A percentile compares a stretch with the other conserved stretches of the same genome.
Evolutionary conservation across 176 grass and related monocot genomes (phyloP).

Genomic region (Carex cristatella): DNA sequence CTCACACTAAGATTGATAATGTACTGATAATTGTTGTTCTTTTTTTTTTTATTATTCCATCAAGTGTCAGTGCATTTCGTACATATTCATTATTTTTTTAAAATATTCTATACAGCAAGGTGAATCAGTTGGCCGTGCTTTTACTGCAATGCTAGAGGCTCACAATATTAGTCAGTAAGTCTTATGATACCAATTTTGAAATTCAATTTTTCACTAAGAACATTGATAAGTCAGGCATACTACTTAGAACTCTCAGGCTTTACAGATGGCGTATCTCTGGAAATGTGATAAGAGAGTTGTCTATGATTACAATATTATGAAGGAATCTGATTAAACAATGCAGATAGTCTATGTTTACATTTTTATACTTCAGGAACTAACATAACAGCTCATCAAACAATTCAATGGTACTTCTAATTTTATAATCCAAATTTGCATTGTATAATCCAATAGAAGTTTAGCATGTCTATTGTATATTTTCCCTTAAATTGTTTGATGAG

Average conservation of each 20-base stretch:
- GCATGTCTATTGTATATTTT: background rate
- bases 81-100: too few species aligned
- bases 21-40: background rate
- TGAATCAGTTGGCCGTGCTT: background rate
- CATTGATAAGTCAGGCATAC: background rate
- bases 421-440: too few species aligned
- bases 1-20: background rate
- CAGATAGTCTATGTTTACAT: too few species aligned
- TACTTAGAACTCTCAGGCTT: too few species aligned
- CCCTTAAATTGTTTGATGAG: background rate
- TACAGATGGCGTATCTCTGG: too few species aligned
- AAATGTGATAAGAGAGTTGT: too few species aligned
- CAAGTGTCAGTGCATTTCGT: too few species aligned
- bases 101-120: too few species aligned
- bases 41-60: too few species aligned
- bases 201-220: background rate
- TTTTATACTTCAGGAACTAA: too few species aligned
- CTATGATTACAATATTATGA: background rate
- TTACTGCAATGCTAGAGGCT: background rate
- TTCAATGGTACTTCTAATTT: too few species aligned
- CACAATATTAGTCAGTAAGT: background rate
- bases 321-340: background rate
- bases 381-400: too few species aligned
- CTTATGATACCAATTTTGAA: background rate
- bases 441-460: background rate